Base-by-base conservation (phyloP, 371 early-diverging fungal species). In the Mucor piriformis region DNA sequence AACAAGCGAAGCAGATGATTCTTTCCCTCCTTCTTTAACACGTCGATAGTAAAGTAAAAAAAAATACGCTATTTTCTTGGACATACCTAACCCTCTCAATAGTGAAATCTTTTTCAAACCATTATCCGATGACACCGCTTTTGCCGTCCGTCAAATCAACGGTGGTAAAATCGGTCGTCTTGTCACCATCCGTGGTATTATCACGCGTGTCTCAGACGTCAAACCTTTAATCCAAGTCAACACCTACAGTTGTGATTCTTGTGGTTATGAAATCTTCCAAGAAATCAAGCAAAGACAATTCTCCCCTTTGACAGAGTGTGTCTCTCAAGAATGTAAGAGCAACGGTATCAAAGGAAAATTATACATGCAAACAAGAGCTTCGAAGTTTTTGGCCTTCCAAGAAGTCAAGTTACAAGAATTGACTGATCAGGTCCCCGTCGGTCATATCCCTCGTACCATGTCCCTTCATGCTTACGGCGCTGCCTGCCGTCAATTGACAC, bases 211-310 rank as follows among this genome's bases (percentile, higher is more conserved):
- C 34, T 87, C 91, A n/a, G 97, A 97, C 63, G 97, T 99, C 34
- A 96, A 95, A 63, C 99, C 99, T 7, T 83, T 90, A 63, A 83
- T 95, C 44, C 83, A 85, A 24, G 98, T 99, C 58, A 89, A 93
- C 52, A 92, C 97, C 1, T 96, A 96, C 82, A 87, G 88, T 59
- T 99, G 99, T 81, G 99, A 99, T 66, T 82, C 87, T 34, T 99
- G 99, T 79, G 98, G 99, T 13, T 80, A 86, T 73, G 99, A 99
- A 81, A 91, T 95, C 50, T 99, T 97, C 79, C 98, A 99, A 81
- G 95, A 96, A 72, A 92, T 98, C 56, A 91, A 85, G 34, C 73
- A 83, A 42, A 83, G 87, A 53, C 88, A 89, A 54, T 95, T 92
- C 74, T 89, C 87, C 48, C 95, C 97, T 3, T 68, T 98, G 32